Percentiles rank a stretch among this genome's conserved stretches.
Evolutionary conservation across 176 grass and related monocot genomes (phyloP).

Genomic region (Cenchrus americanus): DNA sequence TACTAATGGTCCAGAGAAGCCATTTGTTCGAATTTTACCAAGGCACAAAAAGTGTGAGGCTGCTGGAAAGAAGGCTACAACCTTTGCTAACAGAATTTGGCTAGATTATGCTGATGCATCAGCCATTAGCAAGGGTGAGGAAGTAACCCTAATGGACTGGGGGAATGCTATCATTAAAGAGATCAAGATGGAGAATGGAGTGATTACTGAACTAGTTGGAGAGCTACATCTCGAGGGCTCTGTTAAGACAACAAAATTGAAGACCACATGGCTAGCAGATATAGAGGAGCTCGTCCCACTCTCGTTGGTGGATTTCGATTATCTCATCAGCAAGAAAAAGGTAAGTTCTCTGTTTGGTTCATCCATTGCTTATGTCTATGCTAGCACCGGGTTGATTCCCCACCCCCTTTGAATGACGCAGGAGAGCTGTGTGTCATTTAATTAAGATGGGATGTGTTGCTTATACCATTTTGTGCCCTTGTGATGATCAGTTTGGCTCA

Average conservation of each 20-base stretch:
- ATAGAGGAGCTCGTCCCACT: constrained; percentile 73
- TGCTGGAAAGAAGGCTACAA: constrained; percentile 81
- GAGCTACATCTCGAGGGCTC: constrained; percentile 83
- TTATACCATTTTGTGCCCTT: too few relatives aligned
- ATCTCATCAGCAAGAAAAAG: constrained; percentile 90
- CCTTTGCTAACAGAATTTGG: constrained; percentile 81
- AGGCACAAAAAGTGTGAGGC: constrained; percentile 89
- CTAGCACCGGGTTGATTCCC: neutral
- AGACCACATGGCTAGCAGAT: constrained; percentile 85
- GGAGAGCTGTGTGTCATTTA: too few relatives aligned
- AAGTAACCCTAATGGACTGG: constrained; percentile 95
- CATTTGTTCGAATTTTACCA: constrained; percentile 71
- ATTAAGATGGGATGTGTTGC: too few relatives aligned
- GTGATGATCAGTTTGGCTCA: neutral
- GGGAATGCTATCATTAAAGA: constrained; percentile 89
- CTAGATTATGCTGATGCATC: constrained; percentile 76
- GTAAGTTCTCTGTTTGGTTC: constrained; percentile 6
- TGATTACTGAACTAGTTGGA: constrained; percentile 63
- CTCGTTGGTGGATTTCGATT: constrained; percentile 81
- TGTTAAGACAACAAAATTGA: constrained; percentile 89
- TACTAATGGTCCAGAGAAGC: constrained; percentile 70
- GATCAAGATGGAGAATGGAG: constrained; percentile 66
- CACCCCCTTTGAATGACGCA: too few relatives aligned
- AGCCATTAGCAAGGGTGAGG: constrained; percentile 66
- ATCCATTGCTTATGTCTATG: too few relatives aligned